Conservation (phyloP, 78 protist genomes). For the Guillardia theta region DNA sequence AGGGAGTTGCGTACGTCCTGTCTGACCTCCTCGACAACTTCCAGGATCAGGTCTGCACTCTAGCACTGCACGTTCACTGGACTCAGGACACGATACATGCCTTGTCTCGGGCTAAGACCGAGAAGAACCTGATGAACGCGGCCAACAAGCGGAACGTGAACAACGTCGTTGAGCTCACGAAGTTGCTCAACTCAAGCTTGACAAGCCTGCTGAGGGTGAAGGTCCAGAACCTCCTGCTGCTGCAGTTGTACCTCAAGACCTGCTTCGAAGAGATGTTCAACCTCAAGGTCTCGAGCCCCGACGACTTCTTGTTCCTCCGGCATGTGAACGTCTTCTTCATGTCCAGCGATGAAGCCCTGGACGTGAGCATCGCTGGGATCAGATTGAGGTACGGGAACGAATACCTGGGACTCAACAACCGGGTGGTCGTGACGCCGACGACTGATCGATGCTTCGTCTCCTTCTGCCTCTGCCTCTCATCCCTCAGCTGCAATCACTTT, state of each 20-base stretch:
- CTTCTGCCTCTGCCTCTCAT: constrained; percentile 68
- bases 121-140: background rate
- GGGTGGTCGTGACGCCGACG: constrained; percentile 83
- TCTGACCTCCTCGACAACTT: constrained; percentile 36
- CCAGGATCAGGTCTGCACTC: constrained; percentile 71
- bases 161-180: background rate
- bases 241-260: constrained; percentile 83
- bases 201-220: background rate
- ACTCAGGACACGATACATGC: constrained; percentile 66
- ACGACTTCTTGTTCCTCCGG: background rate
- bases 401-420: constrained; percentile 78
- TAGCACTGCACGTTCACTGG: constrained; percentile 82
- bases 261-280: constrained; percentile 46
- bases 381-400: constrained; percentile 78
- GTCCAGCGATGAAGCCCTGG: too few relatives aligned
- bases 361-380: background rate
- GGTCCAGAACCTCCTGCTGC: constrained; percentile 66
- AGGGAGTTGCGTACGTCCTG: background rate
- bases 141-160: background rate
- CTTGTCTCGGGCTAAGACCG: constrained; percentile 40
- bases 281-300: background rate
- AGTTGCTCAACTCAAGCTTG: background rate
- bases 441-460: constrained; percentile 90
- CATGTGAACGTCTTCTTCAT: too few relatives aligned
- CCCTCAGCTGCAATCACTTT: constrained; percentile 83